These are phyloP conservation scores for Alternaria longipes DNA, from an alignment of 2,329 filamentous ascomycete species.

Conservation along the genomic window DNA sequence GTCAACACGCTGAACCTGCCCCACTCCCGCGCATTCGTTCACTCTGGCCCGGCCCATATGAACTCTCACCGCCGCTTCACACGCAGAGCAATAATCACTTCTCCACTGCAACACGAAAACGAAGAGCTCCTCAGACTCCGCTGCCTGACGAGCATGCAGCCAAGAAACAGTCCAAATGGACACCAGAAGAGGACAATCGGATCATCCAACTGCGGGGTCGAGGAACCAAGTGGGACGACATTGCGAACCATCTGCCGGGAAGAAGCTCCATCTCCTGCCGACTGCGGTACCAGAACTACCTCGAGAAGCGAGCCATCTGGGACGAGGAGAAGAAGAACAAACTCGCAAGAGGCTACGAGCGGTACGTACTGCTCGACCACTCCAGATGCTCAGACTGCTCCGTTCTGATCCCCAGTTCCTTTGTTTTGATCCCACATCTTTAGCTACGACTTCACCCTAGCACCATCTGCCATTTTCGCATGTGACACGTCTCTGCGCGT, in stretches of 20 bases:
- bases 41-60: constrained; percentile 54
- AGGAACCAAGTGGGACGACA: constrained; percentile 99
- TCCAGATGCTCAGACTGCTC: constrained; percentile 15
- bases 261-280: constrained; percentile 94
- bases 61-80: constrained; percentile 30
- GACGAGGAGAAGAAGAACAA: constrained; percentile 98
- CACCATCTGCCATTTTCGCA: constrained; percentile 1
- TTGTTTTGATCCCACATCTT: constrained; percentile 10
- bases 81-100: constrained; percentile 41
- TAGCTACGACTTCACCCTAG: constrained; percentile 11
- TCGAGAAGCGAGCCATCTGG: constrained; percentile 92
- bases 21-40: constrained; percentile 50
- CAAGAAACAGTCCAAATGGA: constrained; percentile 90
- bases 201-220: constrained; percentile 90
- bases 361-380: constrained; percentile 63
- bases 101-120: constrained; percentile 48
- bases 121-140: constrained; percentile 50
- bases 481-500: constrained; percentile 14
- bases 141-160: constrained; percentile 48
- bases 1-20: constrained; percentile 51
- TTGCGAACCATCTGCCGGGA: constrained; percentile 88
- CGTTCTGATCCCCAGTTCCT: constrained; percentile 1
- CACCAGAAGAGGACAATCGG: constrained; percentile 87
- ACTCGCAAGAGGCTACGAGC: constrained; percentile 90
- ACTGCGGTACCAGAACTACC: constrained; percentile 95